Evolutionary conservation across 2,329 filamentous ascomycete genomes (phyloP).

Genomic region (Ambrosiella beaveri): DNA sequence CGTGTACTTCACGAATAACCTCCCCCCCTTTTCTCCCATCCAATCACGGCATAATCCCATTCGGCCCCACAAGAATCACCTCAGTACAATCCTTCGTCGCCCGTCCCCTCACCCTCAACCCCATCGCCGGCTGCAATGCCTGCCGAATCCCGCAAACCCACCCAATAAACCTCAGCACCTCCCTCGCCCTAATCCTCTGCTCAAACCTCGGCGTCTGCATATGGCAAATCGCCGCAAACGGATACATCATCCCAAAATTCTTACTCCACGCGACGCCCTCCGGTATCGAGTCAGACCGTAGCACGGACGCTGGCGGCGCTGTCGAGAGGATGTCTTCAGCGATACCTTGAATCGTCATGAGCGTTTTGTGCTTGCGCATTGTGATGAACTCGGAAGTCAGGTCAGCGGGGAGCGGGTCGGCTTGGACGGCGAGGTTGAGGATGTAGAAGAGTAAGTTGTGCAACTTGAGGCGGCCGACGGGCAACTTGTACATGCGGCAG

Average conservation of each 20-base stretch:
- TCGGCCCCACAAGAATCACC: slow-evolving; percentile 1
- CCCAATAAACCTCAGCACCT: slow-evolving; percentile 11
- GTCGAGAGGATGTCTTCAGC: slow-evolving; percentile 6
- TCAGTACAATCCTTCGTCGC: slow-evolving; percentile 1
- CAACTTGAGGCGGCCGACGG: slow-evolving; percentile 9
- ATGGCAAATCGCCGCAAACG: slow-evolving; percentile 11
- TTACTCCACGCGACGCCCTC: slow-evolving; percentile 6
- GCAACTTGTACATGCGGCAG: slow-evolving; percentile 7
- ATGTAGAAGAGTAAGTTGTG: slow-evolving; percentile 9
- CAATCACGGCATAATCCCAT: slow-evolving; percentile 14
- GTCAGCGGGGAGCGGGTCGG: not conserved
- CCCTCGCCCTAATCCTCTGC: slow-evolving; percentile 7
- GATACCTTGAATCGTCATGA: slow-evolving; percentile 6
- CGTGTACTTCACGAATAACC: not conserved
- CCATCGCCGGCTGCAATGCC: slow-evolving; percentile 8
- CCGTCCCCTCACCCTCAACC: slow-evolving; percentile 4
- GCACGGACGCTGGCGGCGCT: slow-evolving; percentile 1
- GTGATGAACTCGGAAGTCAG: not conserved
- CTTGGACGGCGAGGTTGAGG: slow-evolving; percentile 6
- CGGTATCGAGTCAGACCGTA: not conserved
- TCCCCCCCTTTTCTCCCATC: not conserved
- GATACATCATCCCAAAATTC: slow-evolving; percentile 12
- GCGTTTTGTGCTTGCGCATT: not conserved
- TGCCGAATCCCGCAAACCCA: slow-evolving; percentile 10
- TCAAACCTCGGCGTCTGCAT: slow-evolving; percentile 10